Base-by-base conservation (phyloP, 805 yeast genomes). In the Wickerhamia fluorescens region DNA sequence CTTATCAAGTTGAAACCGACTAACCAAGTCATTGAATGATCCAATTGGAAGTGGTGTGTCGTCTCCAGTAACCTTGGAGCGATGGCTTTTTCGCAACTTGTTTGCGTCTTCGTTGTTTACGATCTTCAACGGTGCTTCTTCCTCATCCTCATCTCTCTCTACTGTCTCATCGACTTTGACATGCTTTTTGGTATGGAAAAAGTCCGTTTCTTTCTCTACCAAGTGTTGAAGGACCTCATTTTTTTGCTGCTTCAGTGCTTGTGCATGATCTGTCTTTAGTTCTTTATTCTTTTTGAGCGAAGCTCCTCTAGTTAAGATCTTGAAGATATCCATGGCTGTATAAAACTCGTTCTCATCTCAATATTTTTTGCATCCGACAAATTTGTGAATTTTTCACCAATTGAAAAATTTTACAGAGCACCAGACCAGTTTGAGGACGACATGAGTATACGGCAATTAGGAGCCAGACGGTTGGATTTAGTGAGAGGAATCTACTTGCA, bases 41-140 rank as follows among this genome's bases (percentile, higher is more conserved):
- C 87, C 92, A 33, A 89, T 78, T 2, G 97, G 96, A 18, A 84
- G 59, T n/a, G 96, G 96, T 9, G 82, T 55, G 53, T 89, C 96
- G 24, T 71, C 71, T 23, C 97, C 97, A 0, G 81, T 64, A 17
- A 88, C 77, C 36, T 86, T 87, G 25, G 78, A 73, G 34, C 67
- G 69, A 42, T 77, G 66, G 1, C 68, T 49, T 42, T 73, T 73
- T 40, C 96, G 71, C 31, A 79, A 61, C 12, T 50, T 56, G 2
- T 44, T 46, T 0, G 94, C 94, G 24, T 85, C 83, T 27, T 70
- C 71, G 10, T 58, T 66, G 14, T 58, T 68, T 1, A 66, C 43
- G 24, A 83, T 73, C 29, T 58, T 65, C 16, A 62, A 61, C 2
- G 55, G 61, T 8, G 69, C 66, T 1, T 52, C 49, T 2, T 43